phyloP scores from a whole-genome alignment of 2,329 filamentous ascomycete species.

The Aureobasidium sp. region DNA sequence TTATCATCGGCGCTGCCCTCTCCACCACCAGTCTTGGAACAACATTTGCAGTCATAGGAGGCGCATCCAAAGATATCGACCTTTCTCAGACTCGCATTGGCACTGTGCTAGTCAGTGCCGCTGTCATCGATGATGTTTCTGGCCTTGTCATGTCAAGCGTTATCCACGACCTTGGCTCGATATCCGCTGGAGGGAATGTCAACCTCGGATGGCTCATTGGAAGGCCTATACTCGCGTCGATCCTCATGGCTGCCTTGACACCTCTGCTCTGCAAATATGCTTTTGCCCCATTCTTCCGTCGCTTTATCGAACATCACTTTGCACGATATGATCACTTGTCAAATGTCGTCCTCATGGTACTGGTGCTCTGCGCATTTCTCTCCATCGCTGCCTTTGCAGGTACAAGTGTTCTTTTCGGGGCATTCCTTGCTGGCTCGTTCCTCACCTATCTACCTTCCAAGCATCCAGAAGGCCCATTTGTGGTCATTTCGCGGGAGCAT shows the following conservation, averaged over 20 bases:
- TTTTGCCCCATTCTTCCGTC: slow-evolving; percentile 29
- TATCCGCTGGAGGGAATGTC: slow-evolving; percentile 18
- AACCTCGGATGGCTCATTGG: slow-evolving; percentile 25
- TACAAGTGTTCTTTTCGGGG: slow-evolving; percentile 28
- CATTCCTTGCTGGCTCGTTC: slow-evolving; percentile 28
- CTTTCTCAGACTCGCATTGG: slow-evolving; percentile 39
- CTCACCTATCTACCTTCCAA: slow-evolving; percentile 27
- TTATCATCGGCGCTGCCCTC: slow-evolving; percentile 28
- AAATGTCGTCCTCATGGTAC: slow-evolving; percentile 27
- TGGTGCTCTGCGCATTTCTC: slow-evolving; percentile 27
- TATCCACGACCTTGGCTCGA: slow-evolving; percentile 24
- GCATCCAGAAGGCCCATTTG: slow-evolving; percentile 23
- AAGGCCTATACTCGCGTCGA: slow-evolving; percentile 26
- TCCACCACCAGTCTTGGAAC: slow-evolving; percentile 30
- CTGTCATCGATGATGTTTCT: slow-evolving; percentile 42
- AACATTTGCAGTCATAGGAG: slow-evolving; percentile 31
- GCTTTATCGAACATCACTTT: slow-evolving; percentile 22
- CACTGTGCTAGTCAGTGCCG: slow-evolving; percentile 40
- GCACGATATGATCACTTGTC: slow-evolving; percentile 24
- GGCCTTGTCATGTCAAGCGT: slow-evolving; percentile 39
- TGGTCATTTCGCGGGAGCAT: slow-evolving; percentile 25
- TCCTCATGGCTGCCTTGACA: slow-evolving; percentile 18
- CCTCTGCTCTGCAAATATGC: slow-evolving; percentile 29
- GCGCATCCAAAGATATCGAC: slow-evolving; percentile 31
- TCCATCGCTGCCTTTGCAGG: slow-evolving; percentile 27